Base-by-base conservation (phyloP, 2,329 filamentous ascomycete genomes). In the Colletotrichum sp. region DNA sequence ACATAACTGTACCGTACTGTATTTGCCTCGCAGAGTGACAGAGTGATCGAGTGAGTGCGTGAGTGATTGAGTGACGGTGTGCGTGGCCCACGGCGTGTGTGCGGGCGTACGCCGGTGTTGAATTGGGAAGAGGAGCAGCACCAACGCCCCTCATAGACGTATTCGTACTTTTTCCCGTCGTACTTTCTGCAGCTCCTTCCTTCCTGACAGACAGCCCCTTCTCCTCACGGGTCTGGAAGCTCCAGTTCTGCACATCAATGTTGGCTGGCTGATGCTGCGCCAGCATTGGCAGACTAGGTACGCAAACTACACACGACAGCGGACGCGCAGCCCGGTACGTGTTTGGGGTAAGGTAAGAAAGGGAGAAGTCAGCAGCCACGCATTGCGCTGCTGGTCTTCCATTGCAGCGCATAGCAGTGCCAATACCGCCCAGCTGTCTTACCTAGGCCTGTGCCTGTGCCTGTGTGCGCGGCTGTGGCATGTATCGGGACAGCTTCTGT, bases 71-170 rank as follows among this genome's bases (percentile, higher is more conserved):
- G n/a, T 51, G 43, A 62, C 59, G 59, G 59, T 62, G 59, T 62
- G 59, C n/a, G 59, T 62, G 59, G 59, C 34, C 59, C 59, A 29
- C 33, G 57, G 18, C 29, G n/a, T 24, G 34, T 21, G 55, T 68
- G 66, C 66, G 66, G 66, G 66, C 66, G 66, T 51, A 33, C 18
- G 55, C 66, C 66, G 66, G 55, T 68, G 55, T 59, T 27, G 66
- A 61, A 68, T 29, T 68, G 66, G 66, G 66, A 16, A 59, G 21
- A 16, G 43, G 66, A 36, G 13, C 34, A 38, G 51, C 54, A 36
- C 66, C 59, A 47, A 51, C n/a, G 55, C 34, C 34, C 64, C 31
- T 57, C 64, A 51, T 51, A 13, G 43, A 51, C 43, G 43, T 36
- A 31, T 66, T 47, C 43, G 63, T 51, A 31, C 63, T 15, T 29